These are phyloP conservation scores for Solanum microdontum DNA, from an alignment of 257 asterid genomes.

Conservation along the genomic window DNA sequence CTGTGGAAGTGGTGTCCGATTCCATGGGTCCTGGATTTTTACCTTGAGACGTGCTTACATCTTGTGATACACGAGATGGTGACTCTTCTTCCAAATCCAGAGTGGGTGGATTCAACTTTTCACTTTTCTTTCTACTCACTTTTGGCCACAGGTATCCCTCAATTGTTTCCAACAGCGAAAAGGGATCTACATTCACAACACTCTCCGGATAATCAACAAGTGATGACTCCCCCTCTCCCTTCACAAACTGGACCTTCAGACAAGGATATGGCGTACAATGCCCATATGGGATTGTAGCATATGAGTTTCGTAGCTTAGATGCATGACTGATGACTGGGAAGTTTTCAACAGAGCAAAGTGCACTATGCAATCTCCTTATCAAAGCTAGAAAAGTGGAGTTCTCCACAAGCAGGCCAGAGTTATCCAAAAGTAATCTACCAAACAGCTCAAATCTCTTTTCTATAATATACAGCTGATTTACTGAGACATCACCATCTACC, in stretches of 20 bases:
- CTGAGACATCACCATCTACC: slow-evolving; percentile 9
- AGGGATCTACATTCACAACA: slow-evolving; percentile 74
- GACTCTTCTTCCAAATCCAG: slow-evolving; percentile 18
- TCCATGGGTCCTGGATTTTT: slow-evolving; percentile 23
- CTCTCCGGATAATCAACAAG: slow-evolving; percentile 44
- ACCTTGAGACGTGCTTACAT: slow-evolving; percentile 27
- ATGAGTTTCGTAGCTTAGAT: slow-evolving; percentile 44
- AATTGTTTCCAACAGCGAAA: slow-evolving; percentile 55
- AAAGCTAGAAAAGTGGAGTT: slow-evolving; percentile 37
- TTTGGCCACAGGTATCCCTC: slow-evolving; percentile 57
- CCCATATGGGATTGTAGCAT: slow-evolving; percentile 67
- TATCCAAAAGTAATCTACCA: slow-evolving; percentile 49
- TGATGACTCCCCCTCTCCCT: slow-evolving; percentile 40
- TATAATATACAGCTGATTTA: slow-evolving; percentile 10
- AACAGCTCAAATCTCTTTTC: slow-evolving; percentile 68
- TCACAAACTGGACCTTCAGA: slow-evolving; percentile 68
- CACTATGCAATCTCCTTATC: slow-evolving; percentile 49
- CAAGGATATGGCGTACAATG: slow-evolving; percentile 60
- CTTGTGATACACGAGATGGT: slow-evolving; percentile 24
- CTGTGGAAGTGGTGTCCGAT: slow-evolving; percentile 17
- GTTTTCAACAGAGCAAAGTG: slow-evolving; percentile 72
- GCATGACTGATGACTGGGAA: slow-evolving; percentile 61
- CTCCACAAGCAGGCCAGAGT: slow-evolving; percentile 20
- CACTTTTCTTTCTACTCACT: slow-evolving; percentile 28
- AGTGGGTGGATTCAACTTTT: slow-evolving; percentile 15